Base-by-base conservation (phyloP, 1,139 yeast species). In the Zygosaccharomyces pseudobailii region DNA sequence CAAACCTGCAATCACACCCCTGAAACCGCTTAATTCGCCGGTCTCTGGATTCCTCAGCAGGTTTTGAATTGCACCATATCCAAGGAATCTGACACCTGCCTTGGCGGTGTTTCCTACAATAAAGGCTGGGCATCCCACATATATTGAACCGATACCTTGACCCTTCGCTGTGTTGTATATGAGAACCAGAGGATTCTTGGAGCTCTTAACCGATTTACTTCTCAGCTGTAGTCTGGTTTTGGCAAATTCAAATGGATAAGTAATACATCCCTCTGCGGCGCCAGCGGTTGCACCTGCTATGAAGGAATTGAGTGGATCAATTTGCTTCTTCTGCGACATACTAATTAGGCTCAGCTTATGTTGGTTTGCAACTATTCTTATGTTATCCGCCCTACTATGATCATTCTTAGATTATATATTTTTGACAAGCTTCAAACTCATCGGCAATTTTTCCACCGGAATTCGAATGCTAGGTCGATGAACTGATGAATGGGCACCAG, bases 121-220 rank as follows among this genome's bases (percentile, higher is more conserved):
- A 61, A 89, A 88, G 0, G 97, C 97, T 0, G 97, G 96, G 72
- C 97, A 90, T n/a, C 98, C 98, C 3, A 90, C 90, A 63, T 92
- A 92, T 40, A 90, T 70, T 0, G 96, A 73, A 5, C 79, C 71
- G 0, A 85, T 65, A n/a, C 97, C 97, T 63, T 89, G 96, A 4
- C 79, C 74, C 58, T 75, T 80, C 13, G 87, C 88, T 4, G 86
- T 80, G 48, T 79, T 83, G 64, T 80, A 80, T 50, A 92, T 86
- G 48, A 90, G 74, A 9, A 81, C 84, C 48, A 90, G 68, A 13
- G 98, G 98, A 61, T 92, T 90, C 56, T 90, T 73, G 8, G 95
- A 84, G 31, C 78, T 77, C 40, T 72, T 82, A 19, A 87, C 72
- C 1, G 80, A 64, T 63, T 84, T 85, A 63, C 84, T 87, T 28